Evolutionary conservation across 768 basidiomycete species (phyloP), one percentile per base, ranked within the genome.

Genomic region (Guyanaporus albipodus): DNA sequence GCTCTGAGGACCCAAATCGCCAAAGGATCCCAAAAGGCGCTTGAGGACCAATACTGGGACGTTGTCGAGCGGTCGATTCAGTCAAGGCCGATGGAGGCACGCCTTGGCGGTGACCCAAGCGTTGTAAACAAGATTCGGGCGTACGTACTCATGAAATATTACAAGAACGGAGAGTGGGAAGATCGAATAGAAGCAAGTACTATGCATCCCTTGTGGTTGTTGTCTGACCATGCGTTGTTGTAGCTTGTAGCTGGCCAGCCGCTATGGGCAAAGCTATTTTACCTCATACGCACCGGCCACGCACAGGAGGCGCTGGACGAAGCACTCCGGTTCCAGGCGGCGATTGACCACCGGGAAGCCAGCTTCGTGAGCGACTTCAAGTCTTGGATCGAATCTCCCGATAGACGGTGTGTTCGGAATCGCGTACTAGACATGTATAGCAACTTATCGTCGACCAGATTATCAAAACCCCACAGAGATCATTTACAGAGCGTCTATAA

Each of bases 231-330:
- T 26, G 22, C 12, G 18, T 37, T 27, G 7, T 53, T n/a, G 19
- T 47, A 94, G 88, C 70, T 92, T 48, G 81, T 95, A 19, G 83
- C 87, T 46, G 87, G 88, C 9, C 85, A 87, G 57, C 91, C 93
- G 2, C 56, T 98, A 11, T 99, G 93, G 92, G 95, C 94, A 9
- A 85, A 90, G 47, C 62, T 94, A n/a, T 97, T 90, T 68, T 94
- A 87, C 69, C 78, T 99, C 14, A 74, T 99, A 9, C 82, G 95
- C 21, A 86, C 86, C 1, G 95, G 95, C 0, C 85, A 93, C 62
- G 62, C 74, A 6, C 73, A 79, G 31, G 94, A 97, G 50, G 92
- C 94, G 0, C 70, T 95, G 22, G 77, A 79, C 6, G 85, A 94
- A 50, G 85, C 90, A 0, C 50, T 80, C 12, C 75, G 78, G 22